phyloP scores from a whole-genome alignment of 176 grass and related monocot species.

The Oryza nivara region DNA sequence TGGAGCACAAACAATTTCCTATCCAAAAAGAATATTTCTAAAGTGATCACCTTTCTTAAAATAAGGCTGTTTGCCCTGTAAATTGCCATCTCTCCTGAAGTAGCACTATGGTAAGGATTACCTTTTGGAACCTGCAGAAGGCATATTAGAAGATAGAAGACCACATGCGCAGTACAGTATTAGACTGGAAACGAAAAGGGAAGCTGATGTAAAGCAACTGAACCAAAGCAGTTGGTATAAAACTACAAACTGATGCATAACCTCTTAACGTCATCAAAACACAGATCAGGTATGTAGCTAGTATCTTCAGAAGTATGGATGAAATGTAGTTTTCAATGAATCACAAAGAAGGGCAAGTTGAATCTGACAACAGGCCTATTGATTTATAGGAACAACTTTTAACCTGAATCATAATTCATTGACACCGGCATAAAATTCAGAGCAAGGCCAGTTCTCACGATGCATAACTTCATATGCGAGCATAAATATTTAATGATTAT shows the following conservation, averaged over 20 bases:
- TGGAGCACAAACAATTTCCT: slow-evolving; percentile 37
- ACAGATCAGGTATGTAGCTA: not conserved
- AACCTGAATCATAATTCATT: not conserved
- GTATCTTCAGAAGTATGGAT: not conserved
- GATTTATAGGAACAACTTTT: not conserved
- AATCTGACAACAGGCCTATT: not conserved
- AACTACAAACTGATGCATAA: slow-evolving; percentile 5
- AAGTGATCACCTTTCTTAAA: slow-evolving; percentile 75
- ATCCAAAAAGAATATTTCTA: slow-evolving; percentile 1
- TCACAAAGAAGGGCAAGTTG: not conserved
- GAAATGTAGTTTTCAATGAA: not conserved
- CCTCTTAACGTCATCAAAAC: not conserved
- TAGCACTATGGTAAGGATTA: slow-evolving; percentile 98
- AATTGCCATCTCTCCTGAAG: slow-evolving; percentile 94
- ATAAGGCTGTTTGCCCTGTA: slow-evolving; percentile 89
- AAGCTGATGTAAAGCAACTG: not conserved
- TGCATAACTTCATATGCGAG: slow-evolving; percentile 3
- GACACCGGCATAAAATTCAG: not conserved
- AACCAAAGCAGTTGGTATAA: not conserved
- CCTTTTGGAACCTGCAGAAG: slow-evolving; percentile 81
- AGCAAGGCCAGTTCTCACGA: not conserved
- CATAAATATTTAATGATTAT: not conserved
- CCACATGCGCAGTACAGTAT: not conserved
- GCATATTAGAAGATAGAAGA: slow-evolving; percentile 25
- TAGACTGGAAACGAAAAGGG: not conserved